Percentiles rank a stretch among this genome's conserved stretches.
Evolutionary conservation across 2,329 filamentous ascomycete species (phyloP).

Genomic region (Grosmannia huntii): DNA sequence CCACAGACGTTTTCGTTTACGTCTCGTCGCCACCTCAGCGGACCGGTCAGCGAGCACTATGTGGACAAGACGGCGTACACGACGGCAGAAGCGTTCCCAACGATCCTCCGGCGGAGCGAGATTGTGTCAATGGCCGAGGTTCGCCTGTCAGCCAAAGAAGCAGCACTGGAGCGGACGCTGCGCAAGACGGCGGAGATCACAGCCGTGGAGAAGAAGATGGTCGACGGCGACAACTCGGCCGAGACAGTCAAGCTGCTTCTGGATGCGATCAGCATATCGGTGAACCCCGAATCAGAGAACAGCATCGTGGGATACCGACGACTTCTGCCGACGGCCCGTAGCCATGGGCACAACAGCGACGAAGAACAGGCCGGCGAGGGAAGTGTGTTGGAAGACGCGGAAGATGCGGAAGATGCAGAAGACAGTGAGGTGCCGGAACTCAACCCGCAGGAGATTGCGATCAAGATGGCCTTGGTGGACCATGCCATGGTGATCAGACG

Average conservation of each 20-base stretch:
- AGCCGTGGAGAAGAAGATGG: constrained; percentile 59
- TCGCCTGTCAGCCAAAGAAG: constrained; percentile 62
- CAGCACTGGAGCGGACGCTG: constrained; percentile 80
- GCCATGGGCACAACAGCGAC: constrained; percentile 19
- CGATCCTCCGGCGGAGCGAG: constrained; percentile 78
- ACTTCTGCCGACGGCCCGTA: constrained; percentile 47
- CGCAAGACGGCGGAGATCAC: constrained; percentile 82
- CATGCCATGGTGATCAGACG: constrained; percentile 81
- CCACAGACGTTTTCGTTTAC: constrained; percentile 71
- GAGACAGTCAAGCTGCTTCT: constrained; percentile 55
- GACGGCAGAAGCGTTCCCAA: constrained; percentile 78
- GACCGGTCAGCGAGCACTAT: constrained; percentile 58
- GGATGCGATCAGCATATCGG: constrained; percentile 64
- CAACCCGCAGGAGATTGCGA: constrained; percentile 56
- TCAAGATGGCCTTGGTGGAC: constrained; percentile 76
- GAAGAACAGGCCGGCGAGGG: constrained; percentile 23
- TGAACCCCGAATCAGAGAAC: constrained; percentile 60
- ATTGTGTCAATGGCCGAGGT: constrained; percentile 58
- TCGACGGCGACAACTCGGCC: constrained; percentile 51
- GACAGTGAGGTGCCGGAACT: constrained; percentile 27
- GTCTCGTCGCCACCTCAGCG: constrained; percentile 54
- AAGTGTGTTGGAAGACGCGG: constrained; percentile 24
- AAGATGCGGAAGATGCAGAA: constrained; percentile 28
- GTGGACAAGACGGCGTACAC: constrained; percentile 78
- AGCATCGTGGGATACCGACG: constrained; percentile 68